Evolutionary conservation across 2,329 filamentous ascomycete species (phyloP).

Genomic region (Arthrinium phaeospermum): DNA sequence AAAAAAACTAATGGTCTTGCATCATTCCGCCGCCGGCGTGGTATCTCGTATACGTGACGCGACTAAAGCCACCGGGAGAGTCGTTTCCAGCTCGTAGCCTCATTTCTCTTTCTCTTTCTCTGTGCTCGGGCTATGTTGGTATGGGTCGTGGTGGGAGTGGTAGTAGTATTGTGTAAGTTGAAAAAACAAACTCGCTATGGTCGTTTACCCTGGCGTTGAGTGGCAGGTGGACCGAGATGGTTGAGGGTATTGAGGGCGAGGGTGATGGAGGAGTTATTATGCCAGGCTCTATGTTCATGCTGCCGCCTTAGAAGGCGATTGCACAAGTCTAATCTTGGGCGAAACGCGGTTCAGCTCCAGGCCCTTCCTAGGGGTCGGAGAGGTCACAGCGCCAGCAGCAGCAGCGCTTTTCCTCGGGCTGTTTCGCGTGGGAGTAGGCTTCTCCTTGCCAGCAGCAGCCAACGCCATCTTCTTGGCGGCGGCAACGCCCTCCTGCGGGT

Average conservation of each 20-base stretch:
- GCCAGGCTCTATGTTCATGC: not conserved
- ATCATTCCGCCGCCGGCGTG: not conserved
- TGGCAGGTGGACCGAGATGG: not conserved
- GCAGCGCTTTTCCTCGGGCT: conserved; percentile 25
- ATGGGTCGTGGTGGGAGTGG: not conserved
- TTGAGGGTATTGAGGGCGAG: not conserved
- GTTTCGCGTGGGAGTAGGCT: conserved; percentile 13
- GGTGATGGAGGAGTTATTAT: not conserved
- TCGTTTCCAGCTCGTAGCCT: not conserved
- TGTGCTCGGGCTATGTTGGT: not conserved
- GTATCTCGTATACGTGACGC: not conserved
- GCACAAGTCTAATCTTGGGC: conserved; percentile 39
- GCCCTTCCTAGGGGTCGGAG: conserved; percentile 30
- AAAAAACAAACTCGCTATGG: conserved; percentile 6
- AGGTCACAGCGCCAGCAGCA: not conserved
- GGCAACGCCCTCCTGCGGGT: conserved; percentile 19
- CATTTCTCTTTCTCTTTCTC: not conserved
- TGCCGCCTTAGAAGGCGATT: conserved; percentile 31
- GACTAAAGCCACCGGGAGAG: not conserved
- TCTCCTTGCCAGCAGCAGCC: conserved; percentile 5
- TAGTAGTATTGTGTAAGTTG: conserved; percentile 7
- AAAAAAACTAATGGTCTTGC: not conserved
- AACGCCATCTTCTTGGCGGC: conserved; percentile 21
- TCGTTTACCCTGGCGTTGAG: conserved; percentile 3
- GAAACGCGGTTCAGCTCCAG: conserved; percentile 38